Percentiles rank a stretch among this genome's conserved stretches.
Evolutionary conservation across 148 eudicot genomes (phyloP).

Genomic region (Simmondsia chinensis): DNA sequence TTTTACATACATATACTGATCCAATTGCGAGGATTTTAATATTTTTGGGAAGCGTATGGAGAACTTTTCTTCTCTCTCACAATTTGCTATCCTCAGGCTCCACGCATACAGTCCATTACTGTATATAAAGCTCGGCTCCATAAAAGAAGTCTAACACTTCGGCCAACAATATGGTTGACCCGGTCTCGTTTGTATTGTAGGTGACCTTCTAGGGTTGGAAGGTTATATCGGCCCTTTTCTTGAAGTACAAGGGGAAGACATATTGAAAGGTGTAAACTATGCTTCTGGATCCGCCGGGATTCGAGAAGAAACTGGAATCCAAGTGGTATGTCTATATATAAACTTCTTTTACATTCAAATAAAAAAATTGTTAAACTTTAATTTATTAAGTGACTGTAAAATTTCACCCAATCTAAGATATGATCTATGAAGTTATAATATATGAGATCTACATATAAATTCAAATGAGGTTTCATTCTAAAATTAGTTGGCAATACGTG

Average conservation of each 20-base stretch:
- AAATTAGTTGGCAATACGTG: too few species aligned
- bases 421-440: too few species aligned
- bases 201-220: constrained; percentile 22
- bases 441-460: too few species aligned
- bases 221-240: constrained; percentile 11
- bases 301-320: constrained; percentile 14
- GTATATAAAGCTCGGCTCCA: not conserved
- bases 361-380: not conserved
- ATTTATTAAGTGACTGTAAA: not conserved
- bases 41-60: too few species aligned
- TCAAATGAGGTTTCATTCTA: too few species aligned
- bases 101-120: too few species aligned
- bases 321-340: constrained; percentile 7
- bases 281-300: constrained; percentile 33
- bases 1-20: too few species aligned
- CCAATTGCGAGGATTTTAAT: too few species aligned
- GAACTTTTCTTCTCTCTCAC: too few species aligned
- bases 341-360: not conserved
- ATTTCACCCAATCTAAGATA: too few species aligned
- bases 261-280: constrained; percentile 23
- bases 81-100: too few species aligned
- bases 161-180: not conserved
- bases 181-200: not conserved
- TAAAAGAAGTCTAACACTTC: not conserved
- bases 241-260: constrained; percentile 7